Conservation (phyloP, 192 early-diverging fungal genomes). For the Coemansia erecta region DNA sequence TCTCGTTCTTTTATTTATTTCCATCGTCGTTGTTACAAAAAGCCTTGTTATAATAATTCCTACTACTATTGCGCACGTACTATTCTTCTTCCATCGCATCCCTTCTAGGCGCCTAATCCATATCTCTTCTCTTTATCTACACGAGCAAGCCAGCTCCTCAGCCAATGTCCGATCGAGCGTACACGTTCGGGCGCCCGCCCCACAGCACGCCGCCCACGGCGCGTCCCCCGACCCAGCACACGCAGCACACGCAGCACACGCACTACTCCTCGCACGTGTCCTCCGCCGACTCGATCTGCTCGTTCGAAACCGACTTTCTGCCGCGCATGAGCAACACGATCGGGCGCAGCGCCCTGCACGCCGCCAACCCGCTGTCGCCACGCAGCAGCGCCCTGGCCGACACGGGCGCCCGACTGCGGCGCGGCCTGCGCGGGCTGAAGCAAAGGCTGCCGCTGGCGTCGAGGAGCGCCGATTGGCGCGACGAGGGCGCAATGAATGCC, state of each 20-base stretch:
- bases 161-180: no score
- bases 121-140: no score
- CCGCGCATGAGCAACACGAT: conserved; percentile 16
- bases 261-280: conserved; percentile 6
- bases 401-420: background rate
- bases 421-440: conserved; percentile 9
- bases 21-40: no score
- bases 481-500: background rate
- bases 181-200: no score
- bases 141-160: no score
- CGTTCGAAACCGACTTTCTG: conserved; percentile 30
- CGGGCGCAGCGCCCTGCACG: background rate
- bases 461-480: background rate
- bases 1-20: no score
- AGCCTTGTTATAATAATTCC: no score
- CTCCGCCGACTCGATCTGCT: conserved; percentile 39
- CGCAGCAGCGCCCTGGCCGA: background rate
- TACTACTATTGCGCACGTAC: no score
- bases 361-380: background rate
- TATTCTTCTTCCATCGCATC: no score
- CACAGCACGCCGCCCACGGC: no score
- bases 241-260: background rate
- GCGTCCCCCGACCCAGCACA: background rate
- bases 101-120: no score
- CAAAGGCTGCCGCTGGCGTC: conserved; percentile 9